Base-by-base conservation (phyloP, 441 rosid species). In the Daphne laureola region DNA sequence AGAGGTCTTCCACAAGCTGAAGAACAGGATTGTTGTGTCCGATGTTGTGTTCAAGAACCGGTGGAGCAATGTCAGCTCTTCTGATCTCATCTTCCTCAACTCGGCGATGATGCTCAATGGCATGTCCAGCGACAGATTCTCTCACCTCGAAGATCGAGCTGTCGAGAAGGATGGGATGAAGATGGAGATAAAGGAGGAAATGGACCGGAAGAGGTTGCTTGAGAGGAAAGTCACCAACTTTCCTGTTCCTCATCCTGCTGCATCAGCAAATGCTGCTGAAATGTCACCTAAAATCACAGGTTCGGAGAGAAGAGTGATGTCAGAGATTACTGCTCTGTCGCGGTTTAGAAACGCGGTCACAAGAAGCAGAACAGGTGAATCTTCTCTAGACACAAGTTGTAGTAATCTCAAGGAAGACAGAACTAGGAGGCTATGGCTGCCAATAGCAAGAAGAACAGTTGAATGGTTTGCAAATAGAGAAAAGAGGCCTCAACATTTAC, bases 1-100 rank as follows among this genome's bases (percentile, higher is more conserved):
- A 48, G 58, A 60, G 48, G 8, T 62, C 23, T 57, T 82, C 60
- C 88, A 82, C 55, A 85, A 79, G 64, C 66, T 73, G 57, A 82
- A 85, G 17, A 95, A 90, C 64, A 80, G 68, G 72, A 81, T 93
- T 50, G 36, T 83, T 38, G 68, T 82, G 17, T 80, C 96, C 0
- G 95, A 84, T 62, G 78, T 76, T 14, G 76, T 76, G 35, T 69
- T 87, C 51, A 78, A 83, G 73, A 82, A 73, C 43, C 63, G 99
- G 17, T 93, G 99, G 99, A 93, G 99, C 71, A 83, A 65, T 52
- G 90, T 84, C 51, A 89, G 84, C 60, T 79, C 95, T 1, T 93
- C 97, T 1, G 99, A 90, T 62, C 52, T 90, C 43, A 73, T 83
- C 83, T 77, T 74, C 65, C 59, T 93, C 74, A 85, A 78, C 13